These are phyloP conservation scores for Ramalina peruviana DNA, from an alignment of 495 filamentous ascomycete genomes.

Conservation along the genomic window DNA sequence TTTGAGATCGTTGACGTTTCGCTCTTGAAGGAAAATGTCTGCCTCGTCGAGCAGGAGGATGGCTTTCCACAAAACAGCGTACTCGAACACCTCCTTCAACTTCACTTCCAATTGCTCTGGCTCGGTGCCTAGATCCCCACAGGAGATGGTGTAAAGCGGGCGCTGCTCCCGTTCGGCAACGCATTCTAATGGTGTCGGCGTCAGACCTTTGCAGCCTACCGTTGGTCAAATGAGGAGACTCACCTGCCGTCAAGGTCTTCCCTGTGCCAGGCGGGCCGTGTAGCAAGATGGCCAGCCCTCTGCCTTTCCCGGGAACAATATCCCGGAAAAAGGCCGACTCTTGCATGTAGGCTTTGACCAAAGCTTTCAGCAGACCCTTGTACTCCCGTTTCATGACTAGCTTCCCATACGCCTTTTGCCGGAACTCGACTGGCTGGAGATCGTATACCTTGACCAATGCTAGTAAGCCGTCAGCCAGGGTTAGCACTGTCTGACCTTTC, in stretches of 20 bases:
- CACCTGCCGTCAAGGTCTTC: slow-evolving; percentile 14
- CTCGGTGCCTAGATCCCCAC: slow-evolving; percentile 8
- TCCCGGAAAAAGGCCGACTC: slow-evolving; percentile 9
- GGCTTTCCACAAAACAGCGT: slow-evolving; percentile 17
- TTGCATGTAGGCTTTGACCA: slow-evolving; percentile 7
- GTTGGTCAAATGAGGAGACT: background rate
- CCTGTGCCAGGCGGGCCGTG: slow-evolving; percentile 14
- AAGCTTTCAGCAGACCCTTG: slow-evolving; percentile 12
- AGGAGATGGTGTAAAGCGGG: slow-evolving; percentile 13
- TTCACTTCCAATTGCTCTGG: slow-evolving; percentile 8
- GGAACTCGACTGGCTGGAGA: slow-evolving; percentile 8
- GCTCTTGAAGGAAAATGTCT: slow-evolving; percentile 50
- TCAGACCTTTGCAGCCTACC: background rate
- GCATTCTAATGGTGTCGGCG: background rate
- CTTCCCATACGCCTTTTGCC: slow-evolving; percentile 10
- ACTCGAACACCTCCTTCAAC: slow-evolving; percentile 10
- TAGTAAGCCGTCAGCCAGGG: background rate
- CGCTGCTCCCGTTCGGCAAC: slow-evolving; percentile 6
- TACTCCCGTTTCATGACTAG: slow-evolving; percentile 14
- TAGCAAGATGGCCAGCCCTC: slow-evolving; percentile 7
- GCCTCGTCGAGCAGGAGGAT: slow-evolving; percentile 49
- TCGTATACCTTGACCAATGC: slow-evolving; percentile 13
- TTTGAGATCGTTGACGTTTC: slow-evolving; percentile 22
- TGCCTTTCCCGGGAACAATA: slow-evolving; percentile 11
- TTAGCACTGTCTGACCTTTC: no score